phyloP scores from a whole-genome alignment of 495 filamentous ascomycete genomes.

The Recurvomyces mirabilis region DNA sequence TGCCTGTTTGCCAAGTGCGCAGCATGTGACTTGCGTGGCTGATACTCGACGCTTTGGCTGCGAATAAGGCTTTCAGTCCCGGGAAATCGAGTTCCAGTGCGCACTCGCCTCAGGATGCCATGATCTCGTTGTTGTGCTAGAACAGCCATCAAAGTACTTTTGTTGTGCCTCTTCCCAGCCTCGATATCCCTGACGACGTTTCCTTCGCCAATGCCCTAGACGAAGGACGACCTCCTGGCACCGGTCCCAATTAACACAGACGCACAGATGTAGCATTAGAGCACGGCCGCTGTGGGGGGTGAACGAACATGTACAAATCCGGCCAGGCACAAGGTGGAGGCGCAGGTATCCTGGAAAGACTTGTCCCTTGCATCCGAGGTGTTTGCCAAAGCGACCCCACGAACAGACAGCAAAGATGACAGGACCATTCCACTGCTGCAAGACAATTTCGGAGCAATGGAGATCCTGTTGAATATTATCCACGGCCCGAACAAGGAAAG shows the following conservation, averaged over 20 bases:
- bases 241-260: neutral
- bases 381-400: neutral
- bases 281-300: neutral
- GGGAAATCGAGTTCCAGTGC: too few species aligned
- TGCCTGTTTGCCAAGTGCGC: too few species aligned
- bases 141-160: too few species aligned
- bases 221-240: neutral
- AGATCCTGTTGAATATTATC: constrained; percentile 40
- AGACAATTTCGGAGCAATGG: constrained; percentile 35
- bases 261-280: neutral
- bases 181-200: constrained; percentile 1
- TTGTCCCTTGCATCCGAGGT: neutral
- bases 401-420: neutral
- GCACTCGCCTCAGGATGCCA: too few species aligned
- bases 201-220: neutral
- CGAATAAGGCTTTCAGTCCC: too few species aligned
- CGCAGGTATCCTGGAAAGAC: neutral
- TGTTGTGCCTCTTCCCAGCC: neutral
- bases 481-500: constrained; percentile 35
- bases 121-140: too few species aligned
- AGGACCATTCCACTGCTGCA: constrained; percentile 25
- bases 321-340: neutral
- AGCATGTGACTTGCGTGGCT: too few species aligned
- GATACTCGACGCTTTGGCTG: too few species aligned
- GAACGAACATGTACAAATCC: neutral